Conservation (phyloP, 2,329 filamentous ascomycete species). For the Rhexocercosporidium sp. region DNA sequence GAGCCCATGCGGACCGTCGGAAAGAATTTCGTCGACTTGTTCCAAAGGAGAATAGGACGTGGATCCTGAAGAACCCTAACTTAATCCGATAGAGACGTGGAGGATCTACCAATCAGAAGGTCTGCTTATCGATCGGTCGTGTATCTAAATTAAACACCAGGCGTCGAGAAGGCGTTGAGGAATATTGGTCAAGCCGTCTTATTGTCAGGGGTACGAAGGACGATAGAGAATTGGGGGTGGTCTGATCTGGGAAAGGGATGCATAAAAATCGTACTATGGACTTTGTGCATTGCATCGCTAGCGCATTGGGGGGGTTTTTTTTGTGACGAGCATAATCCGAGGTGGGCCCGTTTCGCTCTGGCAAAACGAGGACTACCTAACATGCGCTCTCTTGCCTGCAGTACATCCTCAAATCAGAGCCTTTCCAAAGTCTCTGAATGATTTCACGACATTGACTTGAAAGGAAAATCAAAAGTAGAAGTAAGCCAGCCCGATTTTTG, state of each 20-base stretch:
- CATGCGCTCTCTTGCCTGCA: too few relatives aligned
- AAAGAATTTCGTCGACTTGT: background rate
- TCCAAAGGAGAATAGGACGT: background rate
- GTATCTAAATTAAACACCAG: slow-evolving; percentile 1
- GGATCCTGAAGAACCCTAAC: slow-evolving; percentile 1
- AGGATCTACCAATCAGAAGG: background rate
- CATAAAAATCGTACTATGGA: background rate
- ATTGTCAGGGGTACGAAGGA: background rate
- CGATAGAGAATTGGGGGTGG: background rate
- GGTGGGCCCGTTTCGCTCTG: too few relatives aligned
- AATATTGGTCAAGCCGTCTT: slow-evolving; percentile 2
- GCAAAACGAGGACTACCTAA: too few relatives aligned
- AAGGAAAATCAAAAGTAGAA: too few relatives aligned
- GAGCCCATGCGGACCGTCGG: background rate
- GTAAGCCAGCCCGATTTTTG: too few relatives aligned
- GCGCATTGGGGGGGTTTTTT: background rate
- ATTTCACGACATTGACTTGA: too few relatives aligned
- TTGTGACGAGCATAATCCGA: background rate
- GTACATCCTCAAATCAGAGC: too few relatives aligned
- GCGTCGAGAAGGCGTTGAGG: too few relatives aligned
- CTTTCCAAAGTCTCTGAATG: too few relatives aligned
- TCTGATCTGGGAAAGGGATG: background rate
- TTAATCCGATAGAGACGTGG: background rate
- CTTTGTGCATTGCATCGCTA: slow-evolving; percentile 4
- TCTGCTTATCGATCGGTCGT: slow-evolving; percentile 6